phyloP scores from a whole-genome alignment of 345 rosid genomes.

The Brassica rapa region DNA sequence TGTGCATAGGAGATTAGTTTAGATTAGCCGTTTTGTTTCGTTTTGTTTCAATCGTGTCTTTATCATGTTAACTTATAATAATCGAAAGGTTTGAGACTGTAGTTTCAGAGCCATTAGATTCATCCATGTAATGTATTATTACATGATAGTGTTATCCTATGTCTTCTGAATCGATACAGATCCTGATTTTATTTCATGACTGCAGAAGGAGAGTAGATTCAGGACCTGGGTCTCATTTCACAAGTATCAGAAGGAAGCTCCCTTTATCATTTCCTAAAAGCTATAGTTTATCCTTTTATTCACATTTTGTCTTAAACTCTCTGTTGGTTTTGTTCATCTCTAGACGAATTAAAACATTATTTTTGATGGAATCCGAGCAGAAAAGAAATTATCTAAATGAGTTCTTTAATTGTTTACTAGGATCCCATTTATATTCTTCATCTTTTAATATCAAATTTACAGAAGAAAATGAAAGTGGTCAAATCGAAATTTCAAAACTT shows the following conservation, averaged over 20 bases:
- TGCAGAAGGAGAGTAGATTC: conserved; percentile 15
- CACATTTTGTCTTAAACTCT: conserved; percentile 26
- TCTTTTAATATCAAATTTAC: not conserved
- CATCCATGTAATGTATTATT: not conserved
- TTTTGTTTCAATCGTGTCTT: no score
- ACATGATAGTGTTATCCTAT: not conserved
- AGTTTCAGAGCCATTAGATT: no score
- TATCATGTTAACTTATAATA: no score
- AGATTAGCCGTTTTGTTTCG: not conserved
- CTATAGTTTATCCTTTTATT: conserved; percentile 16
- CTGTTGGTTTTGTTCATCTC: conserved; percentile 5
- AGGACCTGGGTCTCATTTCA: not conserved
- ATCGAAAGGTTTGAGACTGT: no score
- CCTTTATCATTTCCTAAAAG: conserved; percentile 8
- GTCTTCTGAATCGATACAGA: not conserved
- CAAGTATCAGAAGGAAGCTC: conserved; percentile 18
- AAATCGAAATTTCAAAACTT: not conserved
- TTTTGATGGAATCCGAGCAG: conserved; percentile 2
- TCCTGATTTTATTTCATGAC: not conserved
- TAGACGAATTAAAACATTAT: conserved; percentile 9
- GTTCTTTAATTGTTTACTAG: not conserved
- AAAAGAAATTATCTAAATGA: not conserved
- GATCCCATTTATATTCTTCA: not conserved
- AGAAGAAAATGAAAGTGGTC: not conserved
- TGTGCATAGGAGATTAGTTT: not conserved